A percentile compares a stretch with the other conserved stretches of the same genome.
Conservation (phyloP, 805 yeast species). For the Yamadazyma kitorensis region DNA sequence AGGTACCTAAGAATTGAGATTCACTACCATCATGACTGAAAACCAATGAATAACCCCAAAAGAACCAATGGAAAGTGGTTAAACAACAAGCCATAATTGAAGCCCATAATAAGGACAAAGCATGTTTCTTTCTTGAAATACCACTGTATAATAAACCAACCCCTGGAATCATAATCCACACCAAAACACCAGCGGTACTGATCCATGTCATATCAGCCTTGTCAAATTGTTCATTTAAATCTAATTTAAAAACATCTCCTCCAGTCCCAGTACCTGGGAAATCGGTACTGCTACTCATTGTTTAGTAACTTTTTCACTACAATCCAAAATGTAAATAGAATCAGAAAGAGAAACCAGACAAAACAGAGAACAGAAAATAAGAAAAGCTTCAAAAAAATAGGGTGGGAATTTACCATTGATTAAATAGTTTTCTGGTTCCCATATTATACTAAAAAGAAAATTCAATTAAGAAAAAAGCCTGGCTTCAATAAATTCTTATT, state of each 20-base stretch:
- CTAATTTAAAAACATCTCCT: constrained; percentile 71
- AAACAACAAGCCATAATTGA: constrained; percentile 84
- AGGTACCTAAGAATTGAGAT: constrained; percentile 73
- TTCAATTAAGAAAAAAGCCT: too few species aligned
- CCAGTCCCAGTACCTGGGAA: constrained; percentile 68
- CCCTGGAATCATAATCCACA: constrained; percentile 97
- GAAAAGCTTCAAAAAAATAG: too few species aligned
- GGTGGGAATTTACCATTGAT: too few species aligned
- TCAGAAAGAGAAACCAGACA: too few species aligned
- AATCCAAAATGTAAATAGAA: too few species aligned
- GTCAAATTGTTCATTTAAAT: constrained; percentile 69
- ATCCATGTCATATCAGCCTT: constrained; percentile 85
- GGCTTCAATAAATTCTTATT: too few species aligned
- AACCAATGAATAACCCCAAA: constrained; percentile 94
- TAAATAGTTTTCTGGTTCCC: too few species aligned
- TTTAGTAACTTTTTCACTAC: too few species aligned
- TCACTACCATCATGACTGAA: constrained; percentile 64
- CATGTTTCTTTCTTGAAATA: constrained; percentile 90
- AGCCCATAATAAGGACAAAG: constrained; percentile 92
- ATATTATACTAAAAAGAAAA: too few species aligned
- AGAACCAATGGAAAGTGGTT: constrained; percentile 93
- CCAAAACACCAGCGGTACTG: constrained; percentile 72
- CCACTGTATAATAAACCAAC: constrained; percentile 93
- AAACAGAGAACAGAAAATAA: too few species aligned
- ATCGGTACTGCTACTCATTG: constrained; percentile 24